Conservation (phyloP, 1,284 basidiomycete species). For the Fistulina hepatica region DNA sequence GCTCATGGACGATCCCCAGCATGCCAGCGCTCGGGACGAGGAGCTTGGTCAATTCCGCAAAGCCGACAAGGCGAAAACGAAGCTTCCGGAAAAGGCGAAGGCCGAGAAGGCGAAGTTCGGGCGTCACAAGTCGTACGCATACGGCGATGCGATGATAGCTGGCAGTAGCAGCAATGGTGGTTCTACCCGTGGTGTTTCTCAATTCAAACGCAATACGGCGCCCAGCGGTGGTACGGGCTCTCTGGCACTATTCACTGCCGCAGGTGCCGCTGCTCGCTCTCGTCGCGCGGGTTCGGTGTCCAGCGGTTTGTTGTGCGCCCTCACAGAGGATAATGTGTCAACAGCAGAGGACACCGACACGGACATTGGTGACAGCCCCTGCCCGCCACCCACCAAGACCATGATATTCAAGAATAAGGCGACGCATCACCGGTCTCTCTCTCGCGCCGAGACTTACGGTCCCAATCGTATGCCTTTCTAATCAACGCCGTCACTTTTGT, state of each 20-base stretch:
- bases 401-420: constrained; percentile 44
- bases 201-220: constrained; percentile 51
- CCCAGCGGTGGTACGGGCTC: constrained; percentile 38
- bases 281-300: constrained; percentile 26
- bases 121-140: constrained; percentile 82
- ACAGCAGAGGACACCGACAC: constrained; percentile 61
- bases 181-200: constrained; percentile 26
- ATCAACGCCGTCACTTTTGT: too few relatives aligned
- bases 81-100: too few relatives aligned
- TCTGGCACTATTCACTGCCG: constrained; percentile 53
- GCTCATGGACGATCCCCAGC: constrained; percentile 88
- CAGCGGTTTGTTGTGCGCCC: constrained; percentile 40
- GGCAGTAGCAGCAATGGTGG: constrained; percentile 29
- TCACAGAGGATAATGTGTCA: constrained; percentile 53
- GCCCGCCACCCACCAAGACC: constrained; percentile 58
- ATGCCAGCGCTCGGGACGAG: constrained; percentile 67
- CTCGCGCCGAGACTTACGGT: constrained; percentile 55
- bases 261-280: constrained; percentile 43
- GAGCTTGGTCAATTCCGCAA: constrained; percentile 89
- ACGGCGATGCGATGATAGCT: constrained; percentile 59
- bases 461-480: constrained; percentile 39
- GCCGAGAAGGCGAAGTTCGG: constrained; percentile 77
- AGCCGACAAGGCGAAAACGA: too few relatives aligned
- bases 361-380: constrained; percentile 71
- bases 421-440: constrained; percentile 34